phyloP scores from a whole-genome alignment of 345 rosid species.

The Mallotus nudiflorus region DNA sequence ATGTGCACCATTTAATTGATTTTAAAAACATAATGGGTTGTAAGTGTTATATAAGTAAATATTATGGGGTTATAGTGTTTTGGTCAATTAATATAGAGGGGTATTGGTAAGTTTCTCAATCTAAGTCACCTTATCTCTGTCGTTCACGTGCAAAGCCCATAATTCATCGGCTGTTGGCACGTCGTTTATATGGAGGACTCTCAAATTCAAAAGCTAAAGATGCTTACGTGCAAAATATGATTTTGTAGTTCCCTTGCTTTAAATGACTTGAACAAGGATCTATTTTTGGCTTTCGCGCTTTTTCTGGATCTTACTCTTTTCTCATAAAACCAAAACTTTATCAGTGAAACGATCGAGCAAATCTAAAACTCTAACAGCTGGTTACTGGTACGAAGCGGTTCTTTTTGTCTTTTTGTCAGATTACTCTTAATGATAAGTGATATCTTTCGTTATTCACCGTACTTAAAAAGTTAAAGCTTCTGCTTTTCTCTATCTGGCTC shows the following conservation, averaged over 20 bases:
- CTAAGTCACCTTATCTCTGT: too few species aligned
- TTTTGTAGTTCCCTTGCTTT: background rate
- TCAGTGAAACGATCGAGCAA: background rate
- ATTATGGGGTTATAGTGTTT: too few species aligned
- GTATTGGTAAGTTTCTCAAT: too few species aligned
- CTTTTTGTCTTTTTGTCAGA: background rate
- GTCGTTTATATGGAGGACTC: too few species aligned
- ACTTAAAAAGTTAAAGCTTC: too few species aligned
- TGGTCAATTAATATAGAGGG: too few species aligned
- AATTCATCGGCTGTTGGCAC: too few species aligned
- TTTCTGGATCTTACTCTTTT: slow-evolving; percentile 14
- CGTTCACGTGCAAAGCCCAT: too few species aligned
- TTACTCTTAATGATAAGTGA: slow-evolving; percentile 5
- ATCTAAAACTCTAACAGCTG: background rate
- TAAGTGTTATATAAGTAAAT: too few species aligned
- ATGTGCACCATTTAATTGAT: too few species aligned
- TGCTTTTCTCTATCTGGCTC: background rate
- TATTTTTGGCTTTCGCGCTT: slow-evolving; percentile 26
- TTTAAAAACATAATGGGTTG: too few species aligned
- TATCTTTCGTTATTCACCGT: slow-evolving; percentile 14
- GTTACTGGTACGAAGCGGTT: too few species aligned
- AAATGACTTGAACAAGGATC: slow-evolving; percentile 3
- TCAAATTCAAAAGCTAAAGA: background rate
- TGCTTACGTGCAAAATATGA: background rate
- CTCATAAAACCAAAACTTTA: background rate